Base-by-base conservation (phyloP, 148 eudicot species). In the Chenopodium berlandieri region DNA sequence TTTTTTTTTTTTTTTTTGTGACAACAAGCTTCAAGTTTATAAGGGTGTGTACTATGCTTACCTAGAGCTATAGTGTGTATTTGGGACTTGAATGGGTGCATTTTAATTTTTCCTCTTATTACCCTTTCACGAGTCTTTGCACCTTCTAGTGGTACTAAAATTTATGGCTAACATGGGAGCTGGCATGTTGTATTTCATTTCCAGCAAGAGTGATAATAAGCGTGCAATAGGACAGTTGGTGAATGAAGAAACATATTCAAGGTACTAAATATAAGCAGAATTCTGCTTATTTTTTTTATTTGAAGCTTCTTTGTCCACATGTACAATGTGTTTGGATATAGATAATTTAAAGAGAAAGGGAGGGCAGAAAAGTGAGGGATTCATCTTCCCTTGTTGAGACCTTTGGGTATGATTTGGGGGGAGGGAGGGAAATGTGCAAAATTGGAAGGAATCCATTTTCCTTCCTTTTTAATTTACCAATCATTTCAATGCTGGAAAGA, bases 161-260 rank as follows among this genome's bases (percentile, higher is more conserved):
- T 27, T 8, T n/a, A 30, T 7, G 19, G 37, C 52, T 65, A 64
- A 58, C 40, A 65, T 54, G 84, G 84, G 32, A 25, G 73, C 77
- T 81, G 70, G 72, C 30, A 60, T 73, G 30, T 63, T 68, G 16
- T 12, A 67, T 81, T 70, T 75, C 79, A 73, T 66, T 32, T 75
- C 82, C 66, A 13, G 32, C 86, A 89, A 86, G 86, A 89, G 86
- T 79, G 91, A 82, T 70, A 89, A 82, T 77, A 89, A 88, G 88
- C 79, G 23, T 75, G 73, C 87, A 46, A 90, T 94, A 80, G 93
- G 89, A 65, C 88, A 87, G 81, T 88, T 94, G 83, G 87, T 92
- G 81, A 78, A 82, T 87, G 89, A 89, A 84, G 94, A 92, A 87
- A 87, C 87, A 9, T 94, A 87, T 77, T 89, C 98, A 64, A 94